Percentiles rank a stretch among this genome's conserved stretches.
phyloP scores from a whole-genome alignment of 176 grass and related monocot species.

The Puya raimondii region DNA sequence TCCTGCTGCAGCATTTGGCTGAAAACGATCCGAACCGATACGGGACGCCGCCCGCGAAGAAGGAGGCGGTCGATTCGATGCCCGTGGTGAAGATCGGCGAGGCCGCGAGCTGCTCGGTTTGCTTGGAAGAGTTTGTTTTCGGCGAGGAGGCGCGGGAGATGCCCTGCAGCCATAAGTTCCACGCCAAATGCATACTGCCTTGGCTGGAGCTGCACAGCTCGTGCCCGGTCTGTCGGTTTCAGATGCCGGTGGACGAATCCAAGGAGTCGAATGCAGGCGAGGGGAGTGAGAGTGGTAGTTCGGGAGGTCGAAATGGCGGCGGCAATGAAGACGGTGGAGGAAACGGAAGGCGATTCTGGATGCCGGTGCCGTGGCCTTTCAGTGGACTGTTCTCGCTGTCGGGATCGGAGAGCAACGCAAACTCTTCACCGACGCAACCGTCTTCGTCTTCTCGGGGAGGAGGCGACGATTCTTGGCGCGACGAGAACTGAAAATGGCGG shows the following conservation, averaged over 20 bases:
- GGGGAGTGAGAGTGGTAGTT: not conserved
- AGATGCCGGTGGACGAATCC: slow-evolving; percentile 10
- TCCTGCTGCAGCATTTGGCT: slow-evolving; percentile 6
- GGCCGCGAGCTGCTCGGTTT: slow-evolving; percentile 6
- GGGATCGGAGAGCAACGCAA: not conserved
- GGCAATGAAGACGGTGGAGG: not conserved
- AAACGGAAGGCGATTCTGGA: not conserved
- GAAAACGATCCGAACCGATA: slow-evolving; percentile 9
- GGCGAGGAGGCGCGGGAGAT: slow-evolving; percentile 7
- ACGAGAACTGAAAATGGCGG: not conserved
- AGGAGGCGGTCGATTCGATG: slow-evolving; percentile 17
- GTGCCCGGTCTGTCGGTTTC: slow-evolving; percentile 13
- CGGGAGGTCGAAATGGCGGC: not conserved
- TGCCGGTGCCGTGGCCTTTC: not conserved
- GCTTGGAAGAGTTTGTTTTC: slow-evolving; percentile 11
- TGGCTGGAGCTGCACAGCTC: slow-evolving; percentile 20
- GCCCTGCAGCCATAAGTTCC: slow-evolving; percentile 19
- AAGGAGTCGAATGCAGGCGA: not conserved
- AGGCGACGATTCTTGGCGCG: not conserved
- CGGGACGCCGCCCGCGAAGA: slow-evolving; percentile 10
- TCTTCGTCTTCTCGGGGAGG: not conserved
- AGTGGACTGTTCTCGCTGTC: not conserved
- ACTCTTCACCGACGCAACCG: not conserved
- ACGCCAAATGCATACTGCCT: slow-evolving; percentile 5
- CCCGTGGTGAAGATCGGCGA: slow-evolving; percentile 4